Evolutionary conservation across 495 filamentous ascomycete genomes (phyloP), one percentile per base, ranked within the genome.

Genomic region (Aspergillus bridgeri): DNA sequence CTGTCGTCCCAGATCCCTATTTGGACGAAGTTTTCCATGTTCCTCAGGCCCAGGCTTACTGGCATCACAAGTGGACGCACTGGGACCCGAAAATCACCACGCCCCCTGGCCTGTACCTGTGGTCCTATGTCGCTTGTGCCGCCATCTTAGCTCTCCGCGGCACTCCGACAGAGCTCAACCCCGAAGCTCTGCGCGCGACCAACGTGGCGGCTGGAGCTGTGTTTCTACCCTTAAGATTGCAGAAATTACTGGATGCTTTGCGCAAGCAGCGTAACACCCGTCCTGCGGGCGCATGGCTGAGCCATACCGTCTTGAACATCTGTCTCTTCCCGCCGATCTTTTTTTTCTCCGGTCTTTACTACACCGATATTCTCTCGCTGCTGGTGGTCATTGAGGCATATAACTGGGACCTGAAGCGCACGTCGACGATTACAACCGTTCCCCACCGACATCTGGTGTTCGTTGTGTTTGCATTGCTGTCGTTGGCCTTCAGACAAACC

Each of bases 31-130:
- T 92, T 22, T 98, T 98, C 71, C 94, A 98, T 65, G 86, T 97
- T 50, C 87, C 91, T 3, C 94, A 98, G 72, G 92, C 92, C 0
- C 89, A 95, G 54, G 80, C 81, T 8, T 98, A 98, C 69, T 96
- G 92, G 72, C 62, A 79, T 19, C 86, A 89, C 18, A 78, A 83
- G 24, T 97, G 86, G 74, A 67, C 69, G 27, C 74, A 86, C 18
- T 98, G 95, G 95, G 92, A 98, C 71, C 88, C 91, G 15, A 98
- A 97, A 66, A 91, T 98, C 60, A 98, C 94, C 8, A 98, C 94
- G 2, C 94, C 94, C 2, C 91, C 94, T 6, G 95, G 92, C 19
- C 78, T 98, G 76, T 96, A 80, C 64, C 77, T 83, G 13, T 78
- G 83, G 64, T 80, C 84, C 38, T 81, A 80, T 64, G 24, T 67